phyloP scores from a whole-genome alignment of 306 rosid genomes.

The Castanea sativa region DNA sequence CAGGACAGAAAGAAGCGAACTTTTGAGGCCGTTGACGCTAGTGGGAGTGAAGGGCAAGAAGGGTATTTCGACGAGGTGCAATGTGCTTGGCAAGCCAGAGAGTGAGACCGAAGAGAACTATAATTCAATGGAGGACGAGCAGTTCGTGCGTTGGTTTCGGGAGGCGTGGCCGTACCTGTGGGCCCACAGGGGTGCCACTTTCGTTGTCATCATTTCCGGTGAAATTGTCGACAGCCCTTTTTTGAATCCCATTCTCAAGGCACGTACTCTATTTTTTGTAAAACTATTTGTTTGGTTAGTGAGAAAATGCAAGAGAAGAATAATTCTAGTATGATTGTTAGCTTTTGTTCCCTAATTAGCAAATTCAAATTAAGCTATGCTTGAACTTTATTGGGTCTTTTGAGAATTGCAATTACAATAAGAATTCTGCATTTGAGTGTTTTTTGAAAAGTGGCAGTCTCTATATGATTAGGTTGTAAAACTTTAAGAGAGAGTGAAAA shows the following conservation, averaged over 20 bases:
- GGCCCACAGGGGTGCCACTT: constrained; percentile 83
- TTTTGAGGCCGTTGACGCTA: not conserved
- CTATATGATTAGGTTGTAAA: not conserved
- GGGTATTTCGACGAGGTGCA: constrained; percentile 16
- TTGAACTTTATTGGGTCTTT: not conserved
- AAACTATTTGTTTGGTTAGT: constrained; percentile 3
- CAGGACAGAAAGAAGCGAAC: not conserved
- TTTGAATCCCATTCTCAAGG: constrained; percentile 86
- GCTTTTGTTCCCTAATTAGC: too few relatives aligned
- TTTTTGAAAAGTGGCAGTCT: not conserved
- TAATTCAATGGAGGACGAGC: constrained; percentile 64
- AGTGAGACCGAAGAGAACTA: constrained; percentile 37
- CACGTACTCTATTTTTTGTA: constrained; percentile 21
- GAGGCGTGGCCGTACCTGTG: constrained; percentile 95
- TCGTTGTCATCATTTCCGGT: constrained; percentile 82
- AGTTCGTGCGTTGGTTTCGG: constrained; percentile 81
- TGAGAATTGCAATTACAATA: not conserved
- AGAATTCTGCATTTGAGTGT: not conserved
- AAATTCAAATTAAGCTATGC: too few relatives aligned
- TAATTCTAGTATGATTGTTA: too few relatives aligned
- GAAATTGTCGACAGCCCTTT: constrained; percentile 64
- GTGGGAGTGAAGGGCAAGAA: constrained; percentile 12
- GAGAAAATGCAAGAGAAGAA: constrained; percentile 1
- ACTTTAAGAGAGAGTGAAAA: not conserved
- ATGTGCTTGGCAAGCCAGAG: constrained; percentile 23